Percentiles rank a stretch among this genome's conserved stretches.
Conservation (phyloP, 306 rosid genomes). For the Lotus japonicus region DNA sequence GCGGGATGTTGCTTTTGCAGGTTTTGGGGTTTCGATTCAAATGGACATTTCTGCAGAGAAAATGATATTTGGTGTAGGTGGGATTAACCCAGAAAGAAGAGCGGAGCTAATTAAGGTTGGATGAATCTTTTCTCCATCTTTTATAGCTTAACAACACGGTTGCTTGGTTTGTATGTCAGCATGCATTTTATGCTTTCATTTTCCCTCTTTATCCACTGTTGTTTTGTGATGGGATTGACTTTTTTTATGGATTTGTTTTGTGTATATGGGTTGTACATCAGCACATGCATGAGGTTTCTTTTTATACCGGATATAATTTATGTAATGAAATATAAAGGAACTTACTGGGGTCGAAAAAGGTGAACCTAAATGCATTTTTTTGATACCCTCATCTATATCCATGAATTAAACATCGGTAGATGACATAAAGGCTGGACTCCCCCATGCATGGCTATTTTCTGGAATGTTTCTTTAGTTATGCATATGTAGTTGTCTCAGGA, state of each 20-base stretch:
- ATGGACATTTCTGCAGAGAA: constrained; percentile 91
- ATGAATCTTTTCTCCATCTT: background rate
- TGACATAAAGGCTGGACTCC: background rate
- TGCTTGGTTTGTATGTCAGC: too few relatives aligned
- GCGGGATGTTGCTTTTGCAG: constrained; percentile 93
- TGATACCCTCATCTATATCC: background rate
- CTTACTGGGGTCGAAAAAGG: too few relatives aligned
- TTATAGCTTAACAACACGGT: background rate
- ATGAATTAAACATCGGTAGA: background rate
- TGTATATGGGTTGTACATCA: too few relatives aligned
- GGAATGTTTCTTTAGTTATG: background rate
- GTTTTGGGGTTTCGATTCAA: constrained; percentile 84
- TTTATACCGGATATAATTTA: too few relatives aligned
- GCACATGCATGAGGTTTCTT: too few relatives aligned
- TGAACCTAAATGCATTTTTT: too few relatives aligned
- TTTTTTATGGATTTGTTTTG: too few relatives aligned
- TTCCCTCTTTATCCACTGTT: background rate
- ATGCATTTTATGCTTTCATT: too few relatives aligned
- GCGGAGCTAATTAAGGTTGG: constrained; percentile 71
- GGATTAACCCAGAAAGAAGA: constrained; percentile 75
- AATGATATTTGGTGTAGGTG: constrained; percentile 69
- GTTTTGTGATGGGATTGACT: background rate
- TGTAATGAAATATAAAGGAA: too few relatives aligned
- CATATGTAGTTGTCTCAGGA: background rate
- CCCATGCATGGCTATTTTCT: background rate